Percentiles rank a stretch among this genome's conserved stretches.
Evolutionary conservation across 2,329 filamentous ascomycete species (phyloP).

Genomic region (Neofusicoccum laricinum): DNA sequence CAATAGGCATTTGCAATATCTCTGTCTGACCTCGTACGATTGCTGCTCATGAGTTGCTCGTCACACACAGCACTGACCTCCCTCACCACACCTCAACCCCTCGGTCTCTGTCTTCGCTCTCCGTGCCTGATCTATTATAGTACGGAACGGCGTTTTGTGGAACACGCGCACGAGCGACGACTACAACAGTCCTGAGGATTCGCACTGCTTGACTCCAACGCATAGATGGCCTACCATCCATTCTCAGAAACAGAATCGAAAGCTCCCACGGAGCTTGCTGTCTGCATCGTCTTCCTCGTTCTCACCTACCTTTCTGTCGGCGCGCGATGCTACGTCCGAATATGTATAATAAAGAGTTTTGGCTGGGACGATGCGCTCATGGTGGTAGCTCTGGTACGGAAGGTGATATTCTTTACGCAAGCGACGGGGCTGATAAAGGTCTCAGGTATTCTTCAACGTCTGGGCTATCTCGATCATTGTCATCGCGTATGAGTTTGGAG

Average conservation of each 20-base stretch:
- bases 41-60: neutral
- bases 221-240: slow-evolving; percentile 4
- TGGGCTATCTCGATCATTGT: slow-evolving; percentile 30
- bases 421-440: neutral
- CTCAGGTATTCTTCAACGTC: slow-evolving; percentile 32
- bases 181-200: neutral
- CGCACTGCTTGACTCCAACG: neutral
- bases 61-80: neutral
- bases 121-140: neutral
- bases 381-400: slow-evolving; percentile 37
- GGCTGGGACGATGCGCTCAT: slow-evolving; percentile 46
- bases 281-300: slow-evolving; percentile 33
- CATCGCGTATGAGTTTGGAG: slow-evolving; percentile 28
- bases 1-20: neutral
- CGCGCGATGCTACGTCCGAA: slow-evolving; percentile 41
- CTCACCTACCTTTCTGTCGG: slow-evolving; percentile 38
- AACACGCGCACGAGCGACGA: neutral
- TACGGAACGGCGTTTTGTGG: neutral
- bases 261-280: slow-evolving; percentile 24
- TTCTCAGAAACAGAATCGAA: slow-evolving; percentile 20
- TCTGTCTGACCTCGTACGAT: neutral
- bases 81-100: neutral
- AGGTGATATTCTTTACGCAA: neutral
- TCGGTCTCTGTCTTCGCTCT: neutral
- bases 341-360: slow-evolving; percentile 37